phyloP scores from a whole-genome alignment of 1,284 basidiomycete species.

The Puccinia hordei region DNA sequence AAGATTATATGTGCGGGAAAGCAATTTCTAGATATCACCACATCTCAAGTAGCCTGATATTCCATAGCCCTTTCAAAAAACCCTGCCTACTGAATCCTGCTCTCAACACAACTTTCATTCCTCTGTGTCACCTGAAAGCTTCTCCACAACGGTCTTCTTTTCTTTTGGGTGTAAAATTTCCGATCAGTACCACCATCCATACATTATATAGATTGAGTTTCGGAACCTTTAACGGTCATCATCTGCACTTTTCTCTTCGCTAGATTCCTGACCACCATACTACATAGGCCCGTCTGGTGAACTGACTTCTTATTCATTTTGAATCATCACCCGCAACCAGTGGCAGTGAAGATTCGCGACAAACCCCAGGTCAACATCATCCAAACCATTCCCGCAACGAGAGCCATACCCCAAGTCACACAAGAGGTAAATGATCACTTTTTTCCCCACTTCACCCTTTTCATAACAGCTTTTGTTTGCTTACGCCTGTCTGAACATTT shows the following conservation, averaged over 20 bases:
- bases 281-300: neutral
- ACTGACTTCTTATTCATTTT: slow-evolving; percentile 10
- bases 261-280: neutral
- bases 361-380: neutral
- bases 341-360: slow-evolving; percentile 33
- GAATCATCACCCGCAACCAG: neutral
- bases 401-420: slow-evolving; percentile 20
- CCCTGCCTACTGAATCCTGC: neutral
- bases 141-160: neutral
- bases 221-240: neutral
- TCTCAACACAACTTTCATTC: neutral
- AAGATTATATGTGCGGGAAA: neutral
- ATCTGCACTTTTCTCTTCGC: neutral
- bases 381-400: slow-evolving; percentile 15
- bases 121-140: neutral
- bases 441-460: neutral
- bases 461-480: neutral
- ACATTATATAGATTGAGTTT: neutral
- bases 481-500: neutral
- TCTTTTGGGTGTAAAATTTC: neutral
- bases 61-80: neutral
- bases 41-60: neutral
- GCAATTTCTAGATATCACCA: neutral
- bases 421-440: slow-evolving; percentile 19
- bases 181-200: neutral